phyloP scores from a whole-genome alignment of 1,284 basidiomycete species.

The Caloboletus inedulis region DNA sequence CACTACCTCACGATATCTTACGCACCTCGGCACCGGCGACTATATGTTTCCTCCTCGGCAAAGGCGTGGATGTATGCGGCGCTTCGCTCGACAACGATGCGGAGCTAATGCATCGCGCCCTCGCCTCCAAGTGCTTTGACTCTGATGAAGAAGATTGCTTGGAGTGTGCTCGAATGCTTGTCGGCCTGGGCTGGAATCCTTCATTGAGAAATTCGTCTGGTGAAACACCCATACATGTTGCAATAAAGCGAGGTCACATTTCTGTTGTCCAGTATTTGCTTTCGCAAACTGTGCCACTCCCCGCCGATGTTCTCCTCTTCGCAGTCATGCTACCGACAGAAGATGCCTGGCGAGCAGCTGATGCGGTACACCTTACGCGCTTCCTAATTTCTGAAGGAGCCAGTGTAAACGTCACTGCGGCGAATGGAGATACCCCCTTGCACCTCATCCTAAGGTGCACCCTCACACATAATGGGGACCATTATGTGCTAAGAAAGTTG shows the following conservation, averaged over 20 bases:
- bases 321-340: neutral
- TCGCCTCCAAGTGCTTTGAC: neutral
- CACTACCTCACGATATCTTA: neutral
- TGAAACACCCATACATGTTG: slow-evolving; percentile 1
- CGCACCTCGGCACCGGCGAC: neutral
- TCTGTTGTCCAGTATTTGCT: neutral
- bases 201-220: neutral
- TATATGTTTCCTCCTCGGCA: neutral
- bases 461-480: too few relatives aligned
- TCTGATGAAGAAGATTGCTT: neutral
- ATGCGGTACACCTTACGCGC: neutral
- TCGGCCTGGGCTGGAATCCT: slow-evolving; percentile 6
- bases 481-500: too few relatives aligned
- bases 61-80: neutral
- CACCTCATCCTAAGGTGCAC: neutral
- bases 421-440: neutral
- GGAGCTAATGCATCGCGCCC: neutral
- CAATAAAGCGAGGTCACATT: neutral
- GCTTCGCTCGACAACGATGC: neutral
- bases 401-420: neutral
- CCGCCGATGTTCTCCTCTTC: slow-evolving; percentile 1
- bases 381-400: neutral
- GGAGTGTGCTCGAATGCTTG: neutral
- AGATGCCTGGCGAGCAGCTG: accelerated
- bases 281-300: neutral